Conservation (phyloP, 2,329 filamentous ascomycete species). For the Xylariaceae sp. region DNA sequence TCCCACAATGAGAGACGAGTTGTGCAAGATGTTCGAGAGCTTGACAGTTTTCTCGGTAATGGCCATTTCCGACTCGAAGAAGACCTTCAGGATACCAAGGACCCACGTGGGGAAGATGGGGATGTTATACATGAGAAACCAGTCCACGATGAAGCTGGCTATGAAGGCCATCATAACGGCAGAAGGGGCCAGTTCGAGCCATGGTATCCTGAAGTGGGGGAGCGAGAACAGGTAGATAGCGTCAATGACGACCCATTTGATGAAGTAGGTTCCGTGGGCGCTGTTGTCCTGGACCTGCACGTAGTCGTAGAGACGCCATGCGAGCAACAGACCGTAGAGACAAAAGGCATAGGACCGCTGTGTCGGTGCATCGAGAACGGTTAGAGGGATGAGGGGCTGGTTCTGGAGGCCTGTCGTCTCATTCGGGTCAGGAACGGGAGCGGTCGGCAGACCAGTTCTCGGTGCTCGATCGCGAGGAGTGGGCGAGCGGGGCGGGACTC, state of each 20-base stretch:
- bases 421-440: conserved; percentile 38
- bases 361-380: conserved; percentile 79
- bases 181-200: conserved; percentile 84
- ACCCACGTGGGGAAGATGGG: conserved; percentile 46
- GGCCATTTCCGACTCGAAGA: conserved; percentile 89
- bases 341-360: conserved; percentile 82
- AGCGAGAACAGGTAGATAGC: conserved; percentile 81
- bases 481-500: conserved; percentile 28
- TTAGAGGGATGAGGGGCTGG: conserved; percentile 71
- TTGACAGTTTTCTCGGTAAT: conserved; percentile 93
- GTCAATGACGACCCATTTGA: conserved; percentile 91
- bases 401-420: conserved; percentile 25
- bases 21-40: conserved; percentile 79
- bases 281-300: conserved; percentile 70
- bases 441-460: conserved; percentile 38
- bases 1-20: conserved; percentile 87
- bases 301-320: conserved; percentile 86
- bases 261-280: conserved; percentile 81
- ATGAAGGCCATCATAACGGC: conserved; percentile 67
- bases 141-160: conserved; percentile 67
- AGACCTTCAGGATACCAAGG: conserved; percentile 66
- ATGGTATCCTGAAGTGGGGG: conserved; percentile 85
- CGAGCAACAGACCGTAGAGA: conserved; percentile 70
- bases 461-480: conserved; percentile 1
- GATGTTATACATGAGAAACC: conserved; percentile 51